Evolutionary conservation across 495 filamentous ascomycete genomes (phyloP).

Genomic region (Staphylotrichum longicolle): DNA sequence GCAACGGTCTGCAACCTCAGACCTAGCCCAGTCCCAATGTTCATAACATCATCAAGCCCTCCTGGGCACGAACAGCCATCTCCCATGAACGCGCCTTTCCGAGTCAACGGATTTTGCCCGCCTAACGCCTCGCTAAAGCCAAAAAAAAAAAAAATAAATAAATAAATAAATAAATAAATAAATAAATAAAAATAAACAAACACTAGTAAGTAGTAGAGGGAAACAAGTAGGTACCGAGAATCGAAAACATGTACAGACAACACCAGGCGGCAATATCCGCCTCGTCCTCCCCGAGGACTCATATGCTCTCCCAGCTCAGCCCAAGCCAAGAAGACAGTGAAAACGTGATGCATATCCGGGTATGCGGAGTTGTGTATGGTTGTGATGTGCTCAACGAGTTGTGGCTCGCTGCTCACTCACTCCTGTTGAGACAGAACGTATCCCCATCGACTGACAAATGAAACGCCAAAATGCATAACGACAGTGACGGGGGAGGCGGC

Average conservation of each 20-base stretch:
- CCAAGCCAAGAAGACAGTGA: neutral
- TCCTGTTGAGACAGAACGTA: constrained; percentile 10
- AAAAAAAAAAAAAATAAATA: neutral
- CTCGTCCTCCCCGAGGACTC: neutral
- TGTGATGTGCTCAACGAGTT: neutral
- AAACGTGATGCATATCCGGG: neutral
- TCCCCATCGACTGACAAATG: constrained; percentile 10
- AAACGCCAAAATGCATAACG: neutral
- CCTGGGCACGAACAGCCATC: too few relatives aligned
- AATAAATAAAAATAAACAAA: neutral
- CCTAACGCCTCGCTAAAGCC: neutral
- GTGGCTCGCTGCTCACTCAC: too few relatives aligned
- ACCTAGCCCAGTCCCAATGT: too few relatives aligned
- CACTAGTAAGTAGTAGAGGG: neutral
- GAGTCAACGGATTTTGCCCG: neutral
- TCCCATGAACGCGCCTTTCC: too few relatives aligned
- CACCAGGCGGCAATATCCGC: neutral
- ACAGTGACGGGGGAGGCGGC: constrained; percentile 9
- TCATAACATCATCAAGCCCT: constrained; percentile 3
- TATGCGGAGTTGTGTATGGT: neutral
- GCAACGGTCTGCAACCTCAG: too few relatives aligned
- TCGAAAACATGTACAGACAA: neutral
- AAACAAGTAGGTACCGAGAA: neutral
- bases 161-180: neutral
- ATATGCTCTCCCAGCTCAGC: neutral